phyloP scores from a whole-genome alignment of 2,329 filamentous ascomycete genomes.

The Fusarium compactum region DNA sequence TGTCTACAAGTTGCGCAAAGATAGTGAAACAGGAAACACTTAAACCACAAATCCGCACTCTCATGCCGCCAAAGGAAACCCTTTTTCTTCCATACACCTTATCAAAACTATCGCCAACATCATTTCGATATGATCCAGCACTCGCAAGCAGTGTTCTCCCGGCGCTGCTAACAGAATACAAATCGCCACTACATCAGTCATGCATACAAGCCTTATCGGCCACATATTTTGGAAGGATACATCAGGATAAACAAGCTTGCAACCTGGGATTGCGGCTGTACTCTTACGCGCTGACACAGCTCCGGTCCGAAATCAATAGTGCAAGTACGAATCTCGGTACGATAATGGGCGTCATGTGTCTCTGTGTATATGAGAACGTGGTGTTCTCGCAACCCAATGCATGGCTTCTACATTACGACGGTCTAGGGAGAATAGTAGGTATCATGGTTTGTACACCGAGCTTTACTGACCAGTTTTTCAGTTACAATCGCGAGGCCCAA shows the following conservation, averaged over 20 bases:
- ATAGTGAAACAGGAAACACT: not conserved
- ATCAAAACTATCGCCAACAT: constrained; percentile 14
- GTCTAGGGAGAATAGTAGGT: constrained; percentile 19
- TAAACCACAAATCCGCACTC: not conserved
- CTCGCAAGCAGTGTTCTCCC: constrained; percentile 1
- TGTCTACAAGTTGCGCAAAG: not conserved
- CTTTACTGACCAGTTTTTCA: not conserved
- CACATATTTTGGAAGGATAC: constrained; percentile 24
- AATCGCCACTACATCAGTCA: constrained; percentile 15
- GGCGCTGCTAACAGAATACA: not conserved
- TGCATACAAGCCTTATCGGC: constrained; percentile 22
- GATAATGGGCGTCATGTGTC: constrained; percentile 23
- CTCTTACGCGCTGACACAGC: constrained; percentile 21
- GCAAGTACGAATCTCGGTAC: constrained; percentile 9
- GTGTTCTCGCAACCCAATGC: constrained; percentile 26
- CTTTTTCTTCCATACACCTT: constrained; percentile 28
- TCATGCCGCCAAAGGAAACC: constrained; percentile 4
- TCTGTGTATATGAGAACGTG: constrained; percentile 28
- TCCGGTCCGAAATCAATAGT: constrained; percentile 15
- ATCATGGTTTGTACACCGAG: fast-evolving
- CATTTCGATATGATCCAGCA: not conserved
- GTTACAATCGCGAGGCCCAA: constrained; percentile 30
- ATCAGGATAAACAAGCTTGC: constrained; percentile 13
- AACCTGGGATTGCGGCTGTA: constrained; percentile 15
- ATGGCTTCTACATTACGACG: constrained; percentile 33